A percentile compares a stretch with the other conserved stretches of the same genome.
phyloP scores from a whole-genome alignment of 768 basidiomycete genomes.

The Amanita pallidorosea region DNA sequence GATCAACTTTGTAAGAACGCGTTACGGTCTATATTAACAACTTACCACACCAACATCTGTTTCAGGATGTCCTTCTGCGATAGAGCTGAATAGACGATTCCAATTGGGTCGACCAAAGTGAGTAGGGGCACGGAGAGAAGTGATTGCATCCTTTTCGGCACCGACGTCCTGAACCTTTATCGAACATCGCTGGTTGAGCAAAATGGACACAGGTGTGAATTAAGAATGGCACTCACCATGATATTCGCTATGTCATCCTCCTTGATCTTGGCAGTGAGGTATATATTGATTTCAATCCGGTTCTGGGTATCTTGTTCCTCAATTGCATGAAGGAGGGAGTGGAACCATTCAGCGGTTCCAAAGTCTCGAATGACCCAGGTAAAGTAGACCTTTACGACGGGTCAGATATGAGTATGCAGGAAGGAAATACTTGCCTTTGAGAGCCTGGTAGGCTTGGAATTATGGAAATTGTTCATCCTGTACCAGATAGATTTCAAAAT shows the following conservation, averaged over 20 bases:
- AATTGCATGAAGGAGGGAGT: slow-evolving; percentile 84
- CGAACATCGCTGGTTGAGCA: background rate
- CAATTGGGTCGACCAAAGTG: slow-evolving; percentile 89
- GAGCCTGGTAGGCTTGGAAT: slow-evolving; percentile 66
- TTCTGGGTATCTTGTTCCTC: slow-evolving; percentile 85
- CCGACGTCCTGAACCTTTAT: slow-evolving; percentile 77
- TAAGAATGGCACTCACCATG: slow-evolving; percentile 27
- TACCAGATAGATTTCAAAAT: slow-evolving; percentile 93
- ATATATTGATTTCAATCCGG: slow-evolving; percentile 88
- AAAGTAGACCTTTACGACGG: slow-evolving; percentile 54
- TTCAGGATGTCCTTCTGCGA: slow-evolving; percentile 75
- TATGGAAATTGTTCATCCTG: slow-evolving; percentile 82
- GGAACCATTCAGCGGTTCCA: slow-evolving; percentile 87
- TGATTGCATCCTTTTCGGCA: slow-evolving; percentile 87
- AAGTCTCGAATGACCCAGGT: slow-evolving; percentile 96
- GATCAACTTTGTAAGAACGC: background rate
- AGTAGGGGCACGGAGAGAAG: slow-evolving; percentile 80
- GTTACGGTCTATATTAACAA: slow-evolving; percentile 5
- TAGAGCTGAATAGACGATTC: slow-evolving; percentile 62
- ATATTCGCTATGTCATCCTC: slow-evolving; percentile 94
- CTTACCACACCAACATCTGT: slow-evolving; percentile 83
- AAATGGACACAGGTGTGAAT: background rate
- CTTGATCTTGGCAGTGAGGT: slow-evolving; percentile 84
- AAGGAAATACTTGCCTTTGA: slow-evolving; percentile 48
- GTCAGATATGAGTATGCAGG: background rate